Conservation (phyloP, 345 rosid species). For the Eucalyptus decipiens region DNA sequence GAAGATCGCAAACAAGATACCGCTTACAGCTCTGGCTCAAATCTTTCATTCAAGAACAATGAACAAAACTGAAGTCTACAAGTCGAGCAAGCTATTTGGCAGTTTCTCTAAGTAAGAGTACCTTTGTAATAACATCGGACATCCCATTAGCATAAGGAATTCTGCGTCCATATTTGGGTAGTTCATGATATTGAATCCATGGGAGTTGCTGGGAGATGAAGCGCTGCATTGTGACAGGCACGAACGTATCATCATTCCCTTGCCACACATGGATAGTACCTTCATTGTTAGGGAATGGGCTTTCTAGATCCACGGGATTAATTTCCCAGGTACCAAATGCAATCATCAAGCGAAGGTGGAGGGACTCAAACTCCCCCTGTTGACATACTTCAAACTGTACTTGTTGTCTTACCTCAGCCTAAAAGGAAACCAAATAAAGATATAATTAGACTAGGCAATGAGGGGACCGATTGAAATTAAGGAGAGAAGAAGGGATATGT, state of each 20-base stretch:
- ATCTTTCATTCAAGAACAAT: not conserved
- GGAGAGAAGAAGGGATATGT: not conserved
- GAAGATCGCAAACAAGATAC: not conserved
- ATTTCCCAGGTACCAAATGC: constrained; percentile 2
- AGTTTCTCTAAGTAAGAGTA: not conserved
- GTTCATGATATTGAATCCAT: constrained; percentile 6
- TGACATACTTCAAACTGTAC: no score
- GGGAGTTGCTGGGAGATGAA: not conserved
- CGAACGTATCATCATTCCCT: constrained; percentile 3
- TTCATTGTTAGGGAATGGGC: constrained; percentile 6
- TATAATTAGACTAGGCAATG: not conserved
- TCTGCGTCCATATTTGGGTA: not conserved
- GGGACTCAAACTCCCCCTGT: constrained; percentile 6
- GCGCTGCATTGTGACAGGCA: not conserved
- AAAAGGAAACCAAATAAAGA: not conserved
- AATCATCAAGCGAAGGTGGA: not conserved
- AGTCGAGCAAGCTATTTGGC: not conserved
- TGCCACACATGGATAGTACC: constrained; percentile 4
- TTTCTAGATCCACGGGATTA: not conserved
- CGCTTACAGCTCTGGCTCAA: not conserved
- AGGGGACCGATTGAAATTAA: not conserved
- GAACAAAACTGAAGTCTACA: not conserved
- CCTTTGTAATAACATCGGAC: not conserved
- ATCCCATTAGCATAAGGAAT: not conserved
- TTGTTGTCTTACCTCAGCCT: not conserved